Conservation (phyloP, 1,284 basidiomycete genomes). For the Boletellus dicymbophilus region DNA sequence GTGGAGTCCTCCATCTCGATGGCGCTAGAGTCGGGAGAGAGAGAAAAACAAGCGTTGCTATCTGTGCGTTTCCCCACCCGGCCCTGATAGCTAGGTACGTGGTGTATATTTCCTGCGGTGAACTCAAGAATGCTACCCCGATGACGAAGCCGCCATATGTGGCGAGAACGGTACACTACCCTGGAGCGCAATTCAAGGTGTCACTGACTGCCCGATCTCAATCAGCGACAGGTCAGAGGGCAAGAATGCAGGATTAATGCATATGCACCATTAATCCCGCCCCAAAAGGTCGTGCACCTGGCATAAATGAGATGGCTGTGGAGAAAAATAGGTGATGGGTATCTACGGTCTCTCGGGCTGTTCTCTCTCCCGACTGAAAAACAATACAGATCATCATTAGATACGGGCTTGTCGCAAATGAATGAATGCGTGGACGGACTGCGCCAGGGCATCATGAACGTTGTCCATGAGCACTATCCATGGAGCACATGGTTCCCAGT, state of each 20-base stretch:
- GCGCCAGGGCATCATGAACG: conserved; percentile 54
- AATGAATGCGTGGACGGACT: conserved; percentile 40
- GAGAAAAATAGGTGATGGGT: conserved; percentile 64
- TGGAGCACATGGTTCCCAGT: conserved; percentile 68
- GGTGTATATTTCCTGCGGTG: conserved; percentile 78
- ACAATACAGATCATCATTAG: conserved; percentile 6
- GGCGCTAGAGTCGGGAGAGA: too few relatives aligned
- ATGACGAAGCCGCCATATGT: conserved; percentile 70
- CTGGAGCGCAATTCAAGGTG: conserved; percentile 63
- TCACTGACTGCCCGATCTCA: conserved; percentile 54
- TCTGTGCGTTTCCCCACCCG: conserved; percentile 76
- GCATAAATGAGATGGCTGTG: conserved; percentile 58
- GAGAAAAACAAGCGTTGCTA: conserved; percentile 73
- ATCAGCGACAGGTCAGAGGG: conserved; percentile 4
- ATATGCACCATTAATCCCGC: conserved; percentile 65
- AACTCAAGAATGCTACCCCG: conserved; percentile 73
- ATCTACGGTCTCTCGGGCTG: conserved; percentile 40
- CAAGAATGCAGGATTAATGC: too few relatives aligned
- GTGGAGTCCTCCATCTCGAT: too few relatives aligned
- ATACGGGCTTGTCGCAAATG: background rate
- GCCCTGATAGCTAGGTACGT: conserved; percentile 74
- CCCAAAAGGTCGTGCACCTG: conserved; percentile 80
- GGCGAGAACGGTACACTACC: conserved; percentile 71
- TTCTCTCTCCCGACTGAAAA: conserved; percentile 55
- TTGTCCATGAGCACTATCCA: conserved; percentile 78